Base-by-base conservation (phyloP, 805 yeast species). In the Spencermartinsiella europaea region DNA sequence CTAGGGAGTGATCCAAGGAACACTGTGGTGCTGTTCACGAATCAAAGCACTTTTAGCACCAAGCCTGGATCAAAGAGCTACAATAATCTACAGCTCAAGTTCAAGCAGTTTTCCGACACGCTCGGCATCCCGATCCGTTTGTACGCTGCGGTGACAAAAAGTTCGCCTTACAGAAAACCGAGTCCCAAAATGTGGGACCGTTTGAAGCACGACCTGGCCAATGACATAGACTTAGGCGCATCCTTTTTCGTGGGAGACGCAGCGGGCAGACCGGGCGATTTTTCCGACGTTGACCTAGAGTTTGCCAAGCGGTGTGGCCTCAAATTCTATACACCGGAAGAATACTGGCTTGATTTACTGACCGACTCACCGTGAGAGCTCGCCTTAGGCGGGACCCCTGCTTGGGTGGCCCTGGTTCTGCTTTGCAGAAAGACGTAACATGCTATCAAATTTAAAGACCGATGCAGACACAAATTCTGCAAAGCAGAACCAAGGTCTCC, bases 181-280 rank as follows among this genome's bases (percentile, higher is more conserved):
- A 66, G 67, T 3, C 61, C 57, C 1, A 97, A 96, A 0, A 85
- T 90, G 95, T 85, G 85, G 81, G 63, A 72, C 0, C 74, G 71
- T 42, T 68, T 85, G 28, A 49, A 56, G 4, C 55, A 62, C 14
- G 81, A 76, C 54, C 49, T 78, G 12, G 48, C 56, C 14, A 40
- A 50, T 2, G 47, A 48, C 5, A 54, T 80, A 1, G 80, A 79
- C 55, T 42, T 60, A 41, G 65, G 60, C 0, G 53, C 64, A 7
- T 76, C 86, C 42, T 70, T 81, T 45, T 93, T 67, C 62, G 90
- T 89, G n/a, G 99, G 99, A 4, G 99, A 91, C 68, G 98, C 98
- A 0, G 98, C 96, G 4, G 99, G 98, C 0, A 71, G 98, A 44
- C 58, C 61, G 1, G 63, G 59, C 0, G 98, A 91, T 63, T 85